Conservation (phyloP, 2,329 filamentous ascomycete genomes). For the Trichophyton rubrum region DNA sequence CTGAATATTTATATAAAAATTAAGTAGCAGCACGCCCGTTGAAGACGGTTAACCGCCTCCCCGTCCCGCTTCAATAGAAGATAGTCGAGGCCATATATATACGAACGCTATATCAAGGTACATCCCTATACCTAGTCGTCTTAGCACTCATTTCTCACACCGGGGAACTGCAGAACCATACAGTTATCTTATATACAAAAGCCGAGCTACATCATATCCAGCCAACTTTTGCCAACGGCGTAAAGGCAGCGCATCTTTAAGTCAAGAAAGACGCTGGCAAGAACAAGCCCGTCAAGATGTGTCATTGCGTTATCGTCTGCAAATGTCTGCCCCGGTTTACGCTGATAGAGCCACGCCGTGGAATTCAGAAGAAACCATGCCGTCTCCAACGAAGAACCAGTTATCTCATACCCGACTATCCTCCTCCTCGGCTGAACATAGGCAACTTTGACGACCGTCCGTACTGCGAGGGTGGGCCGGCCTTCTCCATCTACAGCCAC, state of each 20-base stretch:
- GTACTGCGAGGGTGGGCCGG: background rate
- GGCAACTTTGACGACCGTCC: background rate
- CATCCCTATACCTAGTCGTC: background rate
- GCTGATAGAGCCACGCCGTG: background rate
- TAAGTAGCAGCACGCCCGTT: background rate
- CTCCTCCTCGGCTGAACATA: background rate
- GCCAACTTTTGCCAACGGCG: background rate
- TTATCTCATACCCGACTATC: background rate
- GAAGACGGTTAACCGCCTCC: background rate
- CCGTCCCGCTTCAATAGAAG: background rate
- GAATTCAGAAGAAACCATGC: background rate
- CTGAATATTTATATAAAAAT: background rate
- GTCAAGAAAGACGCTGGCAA: background rate
- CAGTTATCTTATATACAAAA: background rate
- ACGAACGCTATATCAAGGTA: background rate
- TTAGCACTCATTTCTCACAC: background rate
- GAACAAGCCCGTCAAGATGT: background rate
- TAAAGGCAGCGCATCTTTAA: background rate
- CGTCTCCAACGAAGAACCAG: background rate
- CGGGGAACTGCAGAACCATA: background rate
- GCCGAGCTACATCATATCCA: background rate
- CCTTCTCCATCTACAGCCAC: constrained; percentile 3
- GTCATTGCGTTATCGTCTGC: background rate
- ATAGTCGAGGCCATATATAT: background rate
- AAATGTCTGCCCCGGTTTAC: background rate